Base-by-base conservation (phyloP, 345 rosid species). In the Hibiscus syriacus region DNA sequence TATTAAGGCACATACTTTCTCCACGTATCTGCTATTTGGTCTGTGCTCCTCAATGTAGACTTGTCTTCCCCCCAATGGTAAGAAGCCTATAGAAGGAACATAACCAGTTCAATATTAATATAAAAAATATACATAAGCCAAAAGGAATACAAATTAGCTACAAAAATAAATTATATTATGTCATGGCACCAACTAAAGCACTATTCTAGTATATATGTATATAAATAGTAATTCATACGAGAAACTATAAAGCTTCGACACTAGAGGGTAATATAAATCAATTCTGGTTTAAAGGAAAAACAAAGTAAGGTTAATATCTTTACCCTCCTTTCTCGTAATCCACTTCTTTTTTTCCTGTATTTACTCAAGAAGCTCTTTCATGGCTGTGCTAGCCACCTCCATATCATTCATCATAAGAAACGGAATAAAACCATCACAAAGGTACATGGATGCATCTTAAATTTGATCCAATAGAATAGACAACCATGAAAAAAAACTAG, bases 11-110 rank as follows among this genome's bases (percentile, higher is more conserved):
- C 92, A 70, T 85, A 90, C 97, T 85, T 86, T 94, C 96, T 67
- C 97, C 97, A 12, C 94, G 89, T 53, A 80, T 82, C 84, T 82
- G 22, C 81, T 84, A 72, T 87, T 93, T 27, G 98, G 94, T 82
- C 98, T 85, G 73, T 97, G 88, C 81, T 87, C 98, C 73, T 93
- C 98, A 3, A 93, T 83, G 80, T 80, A 93, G 27, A 90, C 85
- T 70, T 86, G 87, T 70, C 92, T 87, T 74, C 97, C 96, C 48
- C 88, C 90, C 79, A 93, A n/a, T n/a, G n/a, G n/a, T n/a, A n/a
- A n/a, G n/a, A n/a, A n/a, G n/a, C n/a, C n/a, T n/a, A n/a, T n/a
- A n/a, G n/a, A n/a, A n/a, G n/a, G n/a, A n/a, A n/a, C n/a, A n/a
- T n/a, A n/a, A n/a, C n/a, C n/a, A n/a, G n/a, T n/a, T n/a, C n/a